Base-by-base conservation (phyloP, 2,329 filamentous ascomycete genomes). In the Botrytis sinoallii region DNA sequence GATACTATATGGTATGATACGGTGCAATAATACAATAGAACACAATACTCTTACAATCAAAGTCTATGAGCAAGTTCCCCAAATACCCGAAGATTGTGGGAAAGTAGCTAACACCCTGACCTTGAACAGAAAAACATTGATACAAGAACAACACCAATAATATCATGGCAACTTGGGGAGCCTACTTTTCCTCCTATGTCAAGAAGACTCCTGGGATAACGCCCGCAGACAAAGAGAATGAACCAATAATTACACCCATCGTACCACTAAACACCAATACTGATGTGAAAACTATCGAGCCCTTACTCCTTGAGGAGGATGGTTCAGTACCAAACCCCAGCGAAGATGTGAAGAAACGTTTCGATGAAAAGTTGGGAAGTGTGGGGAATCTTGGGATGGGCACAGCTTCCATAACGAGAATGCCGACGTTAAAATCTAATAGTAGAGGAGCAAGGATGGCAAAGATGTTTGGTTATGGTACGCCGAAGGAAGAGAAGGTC, bases 141-240 rank as follows among this genome's bases (percentile, higher is more conserved):
- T 46, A 59, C 2, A 35, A 18, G 10, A n/a, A 42, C 18, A 10
- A 32, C 7, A 35, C 12, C 38, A 32, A 59, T 35, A 29, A 25
- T n/a, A 72, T 25, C 40, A 75, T 77, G 76, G 73, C 76, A 60
- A 77, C 76, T 40, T 77, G 76, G 76, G 76, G 76, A 22, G 42
- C 75, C 29, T 77, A 77, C 64, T 76, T 77, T 32, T 44, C 65
- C 29, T 75, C 73, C 9, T 76, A 75, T 70, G 75, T 76, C n/a
- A 77, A 76, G 72, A 75, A 75, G 63, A 71, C 69, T 32, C 55
- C 75, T 16, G 75, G 65, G 9, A 44, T 7, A 18, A 40, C 68
- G 1, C 7, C 32, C 48, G 12, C 73, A 61, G 63, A 73, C 16
- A 57, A 38, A 52, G 66, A 70, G 18, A 70, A 46, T 61, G 32